Conservation (phyloP, 345 rosid genomes). For the Carallia pectinifolia region DNA sequence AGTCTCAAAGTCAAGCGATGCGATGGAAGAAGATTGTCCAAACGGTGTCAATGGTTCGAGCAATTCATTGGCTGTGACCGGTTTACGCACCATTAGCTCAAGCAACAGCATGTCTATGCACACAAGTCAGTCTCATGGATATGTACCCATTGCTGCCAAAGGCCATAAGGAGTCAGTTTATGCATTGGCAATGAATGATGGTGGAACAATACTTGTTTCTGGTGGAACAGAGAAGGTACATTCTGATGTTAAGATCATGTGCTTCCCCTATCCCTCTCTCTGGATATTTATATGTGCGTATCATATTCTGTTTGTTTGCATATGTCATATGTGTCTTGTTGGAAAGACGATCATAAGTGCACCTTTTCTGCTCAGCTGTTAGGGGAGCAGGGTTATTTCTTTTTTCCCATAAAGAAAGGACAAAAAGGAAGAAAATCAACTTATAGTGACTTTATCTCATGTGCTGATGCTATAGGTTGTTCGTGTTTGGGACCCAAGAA, state of each 20-base stretch:
- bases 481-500: conserved; percentile 99
- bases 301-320: no score
- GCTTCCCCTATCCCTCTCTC: no score
- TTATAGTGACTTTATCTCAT: neutral
- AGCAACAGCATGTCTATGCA: conserved; percentile 78
- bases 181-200: conserved; percentile 95
- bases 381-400: neutral
- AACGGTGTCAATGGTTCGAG: conserved; percentile 64
- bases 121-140: conserved; percentile 68
- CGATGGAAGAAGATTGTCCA: conserved; percentile 71
- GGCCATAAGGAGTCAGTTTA: conserved; percentile 99
- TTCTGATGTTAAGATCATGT: neutral
- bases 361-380: neutral
- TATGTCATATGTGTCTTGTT: no score
- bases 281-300: no score
- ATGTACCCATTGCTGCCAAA: conserved; percentile 79
- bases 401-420: neutral
- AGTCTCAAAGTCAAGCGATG: conserved; percentile 66
- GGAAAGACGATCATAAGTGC: neutral
- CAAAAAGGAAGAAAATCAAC: neutral
- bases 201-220: conserved; percentile 87
- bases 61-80: conserved; percentile 57
- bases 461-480: conserved; percentile 57
- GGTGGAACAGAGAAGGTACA: conserved; percentile 99
- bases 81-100: conserved; percentile 76